These are phyloP conservation scores for Ceratocystiopsis sp. DNA, from an alignment of 2,329 filamentous ascomycete species.

Conservation along the genomic window DNA sequence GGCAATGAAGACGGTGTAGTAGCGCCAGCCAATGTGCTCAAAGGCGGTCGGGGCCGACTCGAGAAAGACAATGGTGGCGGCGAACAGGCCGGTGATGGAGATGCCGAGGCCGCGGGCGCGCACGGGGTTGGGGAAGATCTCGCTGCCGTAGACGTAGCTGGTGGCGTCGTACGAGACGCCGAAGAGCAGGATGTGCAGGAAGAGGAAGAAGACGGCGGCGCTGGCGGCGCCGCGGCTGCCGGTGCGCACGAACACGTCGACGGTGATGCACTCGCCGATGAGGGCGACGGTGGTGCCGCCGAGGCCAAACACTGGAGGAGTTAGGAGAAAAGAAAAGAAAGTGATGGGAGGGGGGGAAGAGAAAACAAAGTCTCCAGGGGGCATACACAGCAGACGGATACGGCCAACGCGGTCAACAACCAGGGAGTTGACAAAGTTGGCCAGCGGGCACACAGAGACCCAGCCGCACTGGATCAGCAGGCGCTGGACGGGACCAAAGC, in stretches of 20 bases:
- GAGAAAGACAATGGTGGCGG: neutral
- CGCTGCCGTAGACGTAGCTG: neutral
- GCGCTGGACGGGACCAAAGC: neutral
- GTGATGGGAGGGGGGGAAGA: neutral
- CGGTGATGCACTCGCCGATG: neutral
- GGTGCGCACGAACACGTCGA: neutral
- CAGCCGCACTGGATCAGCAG: conserved; percentile 1
- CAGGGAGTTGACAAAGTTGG: neutral
- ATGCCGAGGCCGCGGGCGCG: neutral
- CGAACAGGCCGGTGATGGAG: neutral
- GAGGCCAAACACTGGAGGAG: neutral
- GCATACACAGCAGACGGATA: neutral
- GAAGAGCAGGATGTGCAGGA: neutral
- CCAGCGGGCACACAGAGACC: neutral
- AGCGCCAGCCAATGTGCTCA: neutral
- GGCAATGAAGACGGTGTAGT: neutral
- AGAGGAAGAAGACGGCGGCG: conserved; percentile 1
- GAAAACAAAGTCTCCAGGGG: neutral
- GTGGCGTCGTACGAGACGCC: neutral
- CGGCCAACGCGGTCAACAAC: neutral
- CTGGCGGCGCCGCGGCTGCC: neutral
- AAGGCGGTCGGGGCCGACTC: neutral
- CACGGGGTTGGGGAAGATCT: neutral
- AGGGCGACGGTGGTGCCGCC: neutral
- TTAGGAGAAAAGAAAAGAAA: no score